Evolutionary conservation across 1,139 yeast genomes (phyloP), one percentile per base, ranked within the genome.

Genomic region (Candida sp.): DNA sequence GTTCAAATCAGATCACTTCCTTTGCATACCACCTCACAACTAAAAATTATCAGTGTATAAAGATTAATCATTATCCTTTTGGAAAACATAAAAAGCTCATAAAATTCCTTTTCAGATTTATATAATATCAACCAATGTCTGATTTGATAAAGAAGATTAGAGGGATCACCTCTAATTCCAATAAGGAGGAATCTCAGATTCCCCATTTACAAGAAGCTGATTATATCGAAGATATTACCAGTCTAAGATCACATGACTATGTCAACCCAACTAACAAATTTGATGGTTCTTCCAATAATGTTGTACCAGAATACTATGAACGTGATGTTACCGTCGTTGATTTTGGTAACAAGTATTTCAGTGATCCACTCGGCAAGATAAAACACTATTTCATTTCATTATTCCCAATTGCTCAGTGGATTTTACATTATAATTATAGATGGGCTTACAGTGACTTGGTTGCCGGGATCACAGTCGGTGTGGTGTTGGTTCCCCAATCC

Each of bases 381-480:
- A 55, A 55, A 15, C 45, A 67, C 35, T 90, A 90, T 56, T 45
- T 82, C 3, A 48, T 68, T 15, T 83, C 93, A 1, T 60, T 90
- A 36, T 87, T 90, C 60, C 98, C 97, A 4, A 83, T 91, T 38
- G 63, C 80, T 2, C 68, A 71, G 21, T 90, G 98, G 98, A 81
- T 90, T 44, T 78, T 85, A 49, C 87, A 89, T 57, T 91, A 90
- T 65, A 91, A 91, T 58, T 58, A 73, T 12, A 75, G 75, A 38
- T 91, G 97, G 97, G 70, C 85, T 21, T 79, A 81, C 48, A 81
- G 91, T 39, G 98, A 91, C 63, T 64, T 90, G 49, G 82, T 90
- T 48, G 97, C 98, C 2, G 97, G 97, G 60, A 75, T 91, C 47
- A 87, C 97, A 2, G 96, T 90, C 11, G 97, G 97, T 38, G 83